Conservation (phyloP, 768 basidiomycete species). For the Boletus barrowsii region DNA sequence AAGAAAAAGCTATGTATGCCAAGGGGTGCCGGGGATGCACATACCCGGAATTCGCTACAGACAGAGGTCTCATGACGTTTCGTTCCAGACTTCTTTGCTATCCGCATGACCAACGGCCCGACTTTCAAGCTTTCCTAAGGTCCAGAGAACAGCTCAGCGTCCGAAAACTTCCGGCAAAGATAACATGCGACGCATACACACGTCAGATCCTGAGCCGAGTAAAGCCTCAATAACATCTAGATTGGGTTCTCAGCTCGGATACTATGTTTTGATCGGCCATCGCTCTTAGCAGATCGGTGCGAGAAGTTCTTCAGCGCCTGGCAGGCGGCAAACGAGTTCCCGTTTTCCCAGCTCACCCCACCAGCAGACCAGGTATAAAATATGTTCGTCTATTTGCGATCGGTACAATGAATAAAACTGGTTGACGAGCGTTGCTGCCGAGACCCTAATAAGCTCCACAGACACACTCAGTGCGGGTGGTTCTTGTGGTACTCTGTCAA, state of each 20-base stretch:
- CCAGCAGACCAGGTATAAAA: slow-evolving; percentile 10
- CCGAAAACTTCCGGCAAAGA: neutral
- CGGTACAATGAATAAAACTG: slow-evolving; percentile 20
- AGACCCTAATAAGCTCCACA: neutral
- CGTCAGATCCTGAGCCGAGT: neutral
- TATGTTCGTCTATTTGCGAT: slow-evolving; percentile 25
- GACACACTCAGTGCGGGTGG: slow-evolving; percentile 62
- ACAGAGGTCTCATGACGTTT: slow-evolving; percentile 3
- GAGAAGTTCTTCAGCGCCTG: neutral
- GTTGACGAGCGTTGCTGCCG: slow-evolving; percentile 2
- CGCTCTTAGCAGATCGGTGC: neutral
- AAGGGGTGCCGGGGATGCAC: neutral
- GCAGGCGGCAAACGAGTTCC: neutral
- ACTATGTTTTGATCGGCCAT: neutral
- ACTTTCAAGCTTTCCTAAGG: neutral
- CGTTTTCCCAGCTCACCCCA: slow-evolving; percentile 3
- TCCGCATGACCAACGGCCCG: slow-evolving; percentile 1
- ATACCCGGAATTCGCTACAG: neutral
- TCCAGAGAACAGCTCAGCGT: too few species aligned
- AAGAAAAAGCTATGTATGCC: neutral
- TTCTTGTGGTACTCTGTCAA: slow-evolving; percentile 84
- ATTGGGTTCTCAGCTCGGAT: slow-evolving; percentile 3
- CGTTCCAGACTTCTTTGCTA: neutral
- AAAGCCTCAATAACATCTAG: neutral
- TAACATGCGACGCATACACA: neutral